These are phyloP conservation scores for Crithidia bombi DNA, from an alignment of 208 protist genomes.

Conservation along the genomic window DNA sequence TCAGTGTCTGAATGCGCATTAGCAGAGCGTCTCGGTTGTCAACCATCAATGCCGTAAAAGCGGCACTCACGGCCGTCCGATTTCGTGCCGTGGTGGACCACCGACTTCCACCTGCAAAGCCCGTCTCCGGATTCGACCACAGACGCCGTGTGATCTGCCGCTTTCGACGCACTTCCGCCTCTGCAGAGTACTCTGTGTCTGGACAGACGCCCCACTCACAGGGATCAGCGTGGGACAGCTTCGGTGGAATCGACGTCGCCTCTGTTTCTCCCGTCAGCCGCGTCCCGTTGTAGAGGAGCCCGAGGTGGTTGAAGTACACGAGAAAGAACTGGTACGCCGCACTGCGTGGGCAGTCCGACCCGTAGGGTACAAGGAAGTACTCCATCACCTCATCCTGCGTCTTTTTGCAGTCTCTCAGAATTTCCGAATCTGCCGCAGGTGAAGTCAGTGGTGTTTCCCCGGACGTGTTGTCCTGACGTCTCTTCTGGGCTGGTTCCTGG, in stretches of 20 bases:
- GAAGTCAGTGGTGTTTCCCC: too few species aligned
- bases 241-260: not conserved
- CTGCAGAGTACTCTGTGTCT: slow-evolving; percentile 18
- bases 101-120: slow-evolving; percentile 17
- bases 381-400: slow-evolving; percentile 4
- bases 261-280: slow-evolving; percentile 25
- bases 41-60: slow-evolving; percentile 44
- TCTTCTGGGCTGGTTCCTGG: too few species aligned
- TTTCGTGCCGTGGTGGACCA: slow-evolving; percentile 22
- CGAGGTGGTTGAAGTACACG: slow-evolving; percentile 35
- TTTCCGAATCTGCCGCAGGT: not conserved
- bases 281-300: slow-evolving; percentile 23
- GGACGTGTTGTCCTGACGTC: too few species aligned
- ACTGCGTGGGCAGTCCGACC: slow-evolving; percentile 7
- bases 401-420: not conserved
- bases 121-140: not conserved
- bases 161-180: slow-evolving; percentile 25
- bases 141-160: slow-evolving; percentile 11
- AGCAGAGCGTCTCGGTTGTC: slow-evolving; percentile 28
- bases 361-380: slow-evolving; percentile 9
- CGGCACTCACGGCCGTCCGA: slow-evolving; percentile 12
- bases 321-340: slow-evolving; percentile 26
- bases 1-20: slow-evolving; percentile 35
- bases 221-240: not conserved
- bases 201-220: slow-evolving; percentile 22